phyloP scores from a whole-genome alignment of 2,329 filamentous ascomycete species.

The Colletotrichum sp. region DNA sequence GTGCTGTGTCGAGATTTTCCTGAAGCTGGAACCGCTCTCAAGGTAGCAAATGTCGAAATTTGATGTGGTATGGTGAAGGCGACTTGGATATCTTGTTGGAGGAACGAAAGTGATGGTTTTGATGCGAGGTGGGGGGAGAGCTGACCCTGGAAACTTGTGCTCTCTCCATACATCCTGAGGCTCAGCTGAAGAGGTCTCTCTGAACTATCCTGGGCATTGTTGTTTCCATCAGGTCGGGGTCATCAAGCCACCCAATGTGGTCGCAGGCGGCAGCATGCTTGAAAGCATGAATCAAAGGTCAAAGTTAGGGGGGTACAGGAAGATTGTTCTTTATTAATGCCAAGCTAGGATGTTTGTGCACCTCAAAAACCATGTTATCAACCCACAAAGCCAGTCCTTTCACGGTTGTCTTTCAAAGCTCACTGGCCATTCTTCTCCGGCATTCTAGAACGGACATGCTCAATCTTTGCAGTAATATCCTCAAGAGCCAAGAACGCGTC shows the following conservation, averaged over 20 bases:
- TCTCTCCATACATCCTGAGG: background rate
- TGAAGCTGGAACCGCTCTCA: background rate
- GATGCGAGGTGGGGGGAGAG: background rate
- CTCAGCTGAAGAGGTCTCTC: background rate
- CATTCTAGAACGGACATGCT: background rate
- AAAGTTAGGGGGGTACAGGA: background rate
- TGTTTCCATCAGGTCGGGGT: background rate
- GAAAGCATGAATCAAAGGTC: background rate
- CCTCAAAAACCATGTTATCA: background rate
- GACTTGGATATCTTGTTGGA: background rate
- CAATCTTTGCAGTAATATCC: background rate
- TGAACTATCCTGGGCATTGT: background rate
- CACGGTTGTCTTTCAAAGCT: background rate
- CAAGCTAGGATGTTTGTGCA: background rate
- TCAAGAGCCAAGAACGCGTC: background rate
- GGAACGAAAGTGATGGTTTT: background rate
- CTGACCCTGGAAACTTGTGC: accelerated
- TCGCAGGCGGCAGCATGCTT: background rate
- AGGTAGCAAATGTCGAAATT: background rate
- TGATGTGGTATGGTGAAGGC: background rate
- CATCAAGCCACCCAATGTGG: background rate
- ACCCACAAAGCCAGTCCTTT: background rate
- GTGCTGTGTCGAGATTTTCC: background rate
- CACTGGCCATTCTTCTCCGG: background rate
- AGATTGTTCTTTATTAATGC: background rate